Conservation (phyloP, 2,329 filamentous ascomycete genomes). For the Trichoderma sp. region DNA sequence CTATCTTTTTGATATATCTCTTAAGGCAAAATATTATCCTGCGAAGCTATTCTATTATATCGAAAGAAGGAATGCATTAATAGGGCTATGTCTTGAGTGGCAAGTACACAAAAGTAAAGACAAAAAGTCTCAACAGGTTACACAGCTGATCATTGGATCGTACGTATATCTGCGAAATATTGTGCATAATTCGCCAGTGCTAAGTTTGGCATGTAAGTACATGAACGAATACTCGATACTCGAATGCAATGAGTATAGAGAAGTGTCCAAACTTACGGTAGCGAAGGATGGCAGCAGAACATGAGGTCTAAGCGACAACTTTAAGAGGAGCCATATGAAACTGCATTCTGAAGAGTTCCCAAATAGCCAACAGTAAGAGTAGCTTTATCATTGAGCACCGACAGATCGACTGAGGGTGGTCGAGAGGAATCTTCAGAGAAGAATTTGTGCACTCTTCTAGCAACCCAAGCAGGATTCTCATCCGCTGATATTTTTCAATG, state of each 20-base stretch:
- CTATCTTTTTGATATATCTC: too few species aligned
- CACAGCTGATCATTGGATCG: background rate
- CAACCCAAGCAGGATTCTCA: background rate
- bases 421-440: background rate
- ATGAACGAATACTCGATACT: background rate
- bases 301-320: background rate
- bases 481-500: background rate
- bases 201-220: background rate
- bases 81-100: background rate
- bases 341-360: background rate
- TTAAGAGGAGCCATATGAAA: background rate
- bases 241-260: background rate
- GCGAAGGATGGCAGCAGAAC: background rate
- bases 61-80: background rate
- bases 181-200: rapidly evolving
- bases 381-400: background rate
- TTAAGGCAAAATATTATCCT: background rate
- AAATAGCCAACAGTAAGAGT: conserved; percentile 2
- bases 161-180: background rate
- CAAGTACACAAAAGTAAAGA: background rate
- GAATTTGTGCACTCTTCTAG: background rate
- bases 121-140: background rate
- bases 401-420: background rate
- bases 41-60: background rate
- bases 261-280: background rate